A percentile compares a stretch with the other conserved stretches of the same genome.
Conservation (phyloP, 2,329 filamentous ascomycete genomes). For the Talaromyces sp. region DNA sequence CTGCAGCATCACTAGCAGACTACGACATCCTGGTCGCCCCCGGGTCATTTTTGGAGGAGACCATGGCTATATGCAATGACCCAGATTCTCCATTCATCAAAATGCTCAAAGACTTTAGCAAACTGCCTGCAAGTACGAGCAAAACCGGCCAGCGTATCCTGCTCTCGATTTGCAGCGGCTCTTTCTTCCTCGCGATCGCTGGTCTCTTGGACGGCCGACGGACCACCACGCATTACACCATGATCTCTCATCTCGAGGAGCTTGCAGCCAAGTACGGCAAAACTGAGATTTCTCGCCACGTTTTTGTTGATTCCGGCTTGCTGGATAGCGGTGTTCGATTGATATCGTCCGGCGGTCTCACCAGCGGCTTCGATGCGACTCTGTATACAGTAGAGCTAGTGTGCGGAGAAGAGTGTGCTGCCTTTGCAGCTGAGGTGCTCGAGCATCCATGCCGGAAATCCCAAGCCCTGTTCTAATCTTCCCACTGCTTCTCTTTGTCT, state of each 20-base stretch:
- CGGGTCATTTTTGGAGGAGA: neutral
- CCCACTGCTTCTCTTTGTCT: neutral
- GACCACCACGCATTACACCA: constrained; percentile 2
- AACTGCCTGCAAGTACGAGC: neutral
- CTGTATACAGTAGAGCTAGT: constrained; percentile 1
- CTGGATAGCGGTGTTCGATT: constrained; percentile 4
- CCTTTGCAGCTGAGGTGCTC: neutral
- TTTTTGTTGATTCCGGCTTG: constrained; percentile 1
- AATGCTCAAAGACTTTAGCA: neutral
- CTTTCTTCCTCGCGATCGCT: constrained; percentile 5
- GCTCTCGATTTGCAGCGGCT: constrained; percentile 5
- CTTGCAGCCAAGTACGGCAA: neutral
- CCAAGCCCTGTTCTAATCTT: neutral
- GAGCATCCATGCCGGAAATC: neutral
- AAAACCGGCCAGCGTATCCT: neutral
- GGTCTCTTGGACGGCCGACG: neutral
- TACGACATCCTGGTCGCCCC: neutral
- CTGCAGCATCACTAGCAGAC: neutral
- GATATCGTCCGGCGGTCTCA: constrained; percentile 4
- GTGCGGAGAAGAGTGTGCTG: neutral
- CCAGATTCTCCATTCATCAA: neutral
- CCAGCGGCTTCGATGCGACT: constrained; percentile 3
- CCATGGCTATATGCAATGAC: neutral
- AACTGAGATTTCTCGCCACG: neutral
- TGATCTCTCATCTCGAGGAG: neutral